Conservation (phyloP, 2,329 filamentous ascomycete species). For the Arthrinium puccinioides region DNA sequence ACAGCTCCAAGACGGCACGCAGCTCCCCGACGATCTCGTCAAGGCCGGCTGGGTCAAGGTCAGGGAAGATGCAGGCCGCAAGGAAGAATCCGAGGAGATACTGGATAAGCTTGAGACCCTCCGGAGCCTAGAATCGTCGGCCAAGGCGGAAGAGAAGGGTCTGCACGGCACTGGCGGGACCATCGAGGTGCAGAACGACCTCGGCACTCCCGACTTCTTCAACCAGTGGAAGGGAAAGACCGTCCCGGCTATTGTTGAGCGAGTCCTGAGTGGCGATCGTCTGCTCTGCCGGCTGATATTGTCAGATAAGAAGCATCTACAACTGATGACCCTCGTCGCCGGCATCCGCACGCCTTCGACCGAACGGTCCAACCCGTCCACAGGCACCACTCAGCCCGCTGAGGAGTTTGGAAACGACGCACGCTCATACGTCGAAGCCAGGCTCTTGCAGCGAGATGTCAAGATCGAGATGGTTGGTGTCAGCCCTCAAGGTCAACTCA, state of each 20-base stretch:
- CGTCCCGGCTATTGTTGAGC: slow-evolving; percentile 81
- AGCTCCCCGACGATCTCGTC: slow-evolving; percentile 75
- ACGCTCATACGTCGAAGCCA: slow-evolving; percentile 75
- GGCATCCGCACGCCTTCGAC: slow-evolving; percentile 87
- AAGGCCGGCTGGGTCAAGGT: slow-evolving; percentile 90
- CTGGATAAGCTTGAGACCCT: slow-evolving; percentile 68
- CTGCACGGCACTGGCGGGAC: slow-evolving; percentile 64
- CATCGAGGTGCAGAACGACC: slow-evolving; percentile 75
- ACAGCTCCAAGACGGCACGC: slow-evolving; percentile 65
- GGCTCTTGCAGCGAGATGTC: slow-evolving; percentile 80
- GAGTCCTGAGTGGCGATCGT: slow-evolving; percentile 85
- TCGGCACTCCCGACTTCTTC: slow-evolving; percentile 71
- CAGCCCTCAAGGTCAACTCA: slow-evolving; percentile 85
- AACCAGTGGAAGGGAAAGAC: slow-evolving; percentile 79
- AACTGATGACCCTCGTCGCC: slow-evolving; percentile 83
- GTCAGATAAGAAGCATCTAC: slow-evolving; percentile 75
- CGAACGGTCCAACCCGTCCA: slow-evolving; percentile 71
- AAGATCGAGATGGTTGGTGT: slow-evolving; percentile 77
- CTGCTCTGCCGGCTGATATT: slow-evolving; percentile 77
- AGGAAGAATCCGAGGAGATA: slow-evolving; percentile 77
- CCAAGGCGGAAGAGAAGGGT: slow-evolving; percentile 72
- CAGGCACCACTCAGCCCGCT: slow-evolving; percentile 72
- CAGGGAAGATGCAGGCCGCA: slow-evolving; percentile 86
- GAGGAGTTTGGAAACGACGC: slow-evolving; percentile 90
- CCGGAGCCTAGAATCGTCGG: slow-evolving; percentile 67